A percentile compares a stretch with the other conserved stretches of the same genome.
Conservation (phyloP, 139 green algal species). For the Coccomyxa sp. region DNA sequence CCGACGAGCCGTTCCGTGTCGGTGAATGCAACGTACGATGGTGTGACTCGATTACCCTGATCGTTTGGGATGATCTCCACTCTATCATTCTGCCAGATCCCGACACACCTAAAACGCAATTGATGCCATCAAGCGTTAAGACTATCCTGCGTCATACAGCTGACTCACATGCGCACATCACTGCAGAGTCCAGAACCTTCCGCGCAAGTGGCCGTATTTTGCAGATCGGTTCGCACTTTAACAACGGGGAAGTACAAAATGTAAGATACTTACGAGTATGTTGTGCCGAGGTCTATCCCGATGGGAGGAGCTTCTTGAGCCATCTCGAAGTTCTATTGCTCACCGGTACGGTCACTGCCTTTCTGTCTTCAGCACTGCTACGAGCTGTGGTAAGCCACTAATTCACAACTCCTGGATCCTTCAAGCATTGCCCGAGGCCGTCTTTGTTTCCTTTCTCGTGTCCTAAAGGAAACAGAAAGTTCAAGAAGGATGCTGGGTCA, state of each 20-base stretch:
- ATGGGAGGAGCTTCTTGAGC: constrained; percentile 11
- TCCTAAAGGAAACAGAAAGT: too few relatives aligned
- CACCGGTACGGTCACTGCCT: too few relatives aligned
- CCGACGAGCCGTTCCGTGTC: constrained; percentile 94
- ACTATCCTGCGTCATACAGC: not conserved
- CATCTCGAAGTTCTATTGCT: not conserved
- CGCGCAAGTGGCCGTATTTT: not conserved
- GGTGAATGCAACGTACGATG: constrained; percentile 89
- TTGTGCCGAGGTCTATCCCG: constrained; percentile 85
- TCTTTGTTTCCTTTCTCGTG: too few relatives aligned
- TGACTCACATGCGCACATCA: not conserved
- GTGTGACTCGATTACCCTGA: constrained; percentile 63
- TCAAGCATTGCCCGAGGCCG: too few relatives aligned
- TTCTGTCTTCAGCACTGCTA: too few relatives aligned
- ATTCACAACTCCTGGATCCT: too few relatives aligned
- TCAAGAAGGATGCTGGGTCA: too few relatives aligned
- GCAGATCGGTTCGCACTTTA: not conserved
- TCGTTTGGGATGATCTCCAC: constrained; percentile 96
- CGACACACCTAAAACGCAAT: constrained; percentile 52
- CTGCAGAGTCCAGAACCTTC: not conserved
- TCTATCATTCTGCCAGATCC: constrained; percentile 90
- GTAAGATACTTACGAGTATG: constrained; percentile 46
- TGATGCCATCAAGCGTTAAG: not conserved
- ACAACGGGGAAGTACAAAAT: too few relatives aligned
- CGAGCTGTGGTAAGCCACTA: too few relatives aligned